A percentile compares a stretch with the other conserved stretches of the same genome.
Evolutionary conservation across 805 yeast genomes (phyloP).

Genomic region (Hanseniaspora nectarophila): DNA sequence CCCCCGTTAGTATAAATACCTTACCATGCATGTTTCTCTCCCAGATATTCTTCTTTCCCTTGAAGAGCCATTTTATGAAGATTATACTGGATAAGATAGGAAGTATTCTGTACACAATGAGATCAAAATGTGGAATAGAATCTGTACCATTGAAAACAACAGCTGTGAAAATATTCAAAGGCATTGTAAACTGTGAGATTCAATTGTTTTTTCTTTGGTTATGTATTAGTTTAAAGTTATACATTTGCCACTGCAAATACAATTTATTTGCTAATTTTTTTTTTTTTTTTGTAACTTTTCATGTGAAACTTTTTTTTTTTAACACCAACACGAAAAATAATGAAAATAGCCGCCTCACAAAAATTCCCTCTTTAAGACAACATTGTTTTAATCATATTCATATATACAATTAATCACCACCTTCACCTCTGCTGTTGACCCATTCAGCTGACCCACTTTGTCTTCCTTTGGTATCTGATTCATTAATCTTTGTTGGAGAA

Average conservation of each 20-base stretch:
- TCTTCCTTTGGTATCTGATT: conserved; percentile 30
- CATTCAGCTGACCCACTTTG: conserved; percentile 69
- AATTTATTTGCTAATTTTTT: too few species aligned
- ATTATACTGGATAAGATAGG: conserved; percentile 42
- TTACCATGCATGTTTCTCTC: conserved; percentile 85
- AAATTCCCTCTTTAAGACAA: neutral
- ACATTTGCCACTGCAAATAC: neutral
- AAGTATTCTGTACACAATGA: conserved; percentile 39
- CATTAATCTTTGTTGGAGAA: neutral
- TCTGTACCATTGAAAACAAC: conserved; percentile 61
- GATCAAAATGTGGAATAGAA: conserved; percentile 60
- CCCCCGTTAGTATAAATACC: conserved; percentile 80
- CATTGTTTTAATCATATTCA: neutral
- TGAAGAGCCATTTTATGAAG: conserved; percentile 56
- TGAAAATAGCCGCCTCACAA: neutral
- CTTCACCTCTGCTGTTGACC: conserved; percentile 72
- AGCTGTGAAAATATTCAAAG: conserved; percentile 66
- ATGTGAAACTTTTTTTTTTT: too few species aligned
- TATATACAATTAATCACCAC: conserved; percentile 31
- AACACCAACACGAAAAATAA: too few species aligned
- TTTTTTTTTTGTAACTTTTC: too few species aligned
- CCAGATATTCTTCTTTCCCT: conserved; percentile 80
- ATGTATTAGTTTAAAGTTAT: too few species aligned
- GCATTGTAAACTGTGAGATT: conserved; percentile 53
- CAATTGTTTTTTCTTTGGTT: too few species aligned